Evolutionary conservation across 176 grass and related monocot species (phyloP), one percentile per base, ranked within the genome.

Genomic region (Lolium multiflorum): DNA sequence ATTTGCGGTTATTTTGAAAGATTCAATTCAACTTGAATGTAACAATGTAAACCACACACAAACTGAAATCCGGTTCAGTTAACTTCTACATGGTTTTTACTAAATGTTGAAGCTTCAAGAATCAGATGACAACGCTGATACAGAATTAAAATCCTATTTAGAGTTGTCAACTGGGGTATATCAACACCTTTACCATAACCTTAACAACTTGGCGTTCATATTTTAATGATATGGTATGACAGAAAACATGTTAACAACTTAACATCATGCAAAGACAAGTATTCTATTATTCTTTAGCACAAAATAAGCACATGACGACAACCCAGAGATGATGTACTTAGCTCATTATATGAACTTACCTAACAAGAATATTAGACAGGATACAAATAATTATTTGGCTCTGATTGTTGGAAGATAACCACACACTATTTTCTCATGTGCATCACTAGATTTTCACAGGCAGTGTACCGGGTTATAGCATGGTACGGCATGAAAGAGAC

Each of bases 401-500:
- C 37, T 0, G 0, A 39, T 22, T 79, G 31, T 43, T 35, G 15
- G 52, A 72, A 57, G 50, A 35, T 67, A 16, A 11, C n/a, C 37
- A 25, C 49, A 9, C 16, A 67, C 22, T 60, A 14, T 9, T 57
- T 9, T 24, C 4, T 6, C 6, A 65, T 65, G 31, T 65, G 62
- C 31, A 65, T 15, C 13, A 76, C 25, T 26, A 11, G 22, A 49
- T 25, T 6, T 57, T 60, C 35, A 74, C 11, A 74, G 26, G 39
- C 9, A 74, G 9, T 28, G 37, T 58, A 73, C 46, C 28, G 52
- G 14, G 22, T n/a, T n/a, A n/a, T n/a, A n/a, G n/a, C n/a, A n/a
- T n/a, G n/a, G n/a, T n/a, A n/a, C n/a, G n/a, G 81, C 38, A 74
- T 83, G 39, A 74, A 26, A 46, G 81, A 83, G 22, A 79, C 4